Conservation (phyloP, 306 rosid genomes). For the Astragalus membranaceus region DNA sequence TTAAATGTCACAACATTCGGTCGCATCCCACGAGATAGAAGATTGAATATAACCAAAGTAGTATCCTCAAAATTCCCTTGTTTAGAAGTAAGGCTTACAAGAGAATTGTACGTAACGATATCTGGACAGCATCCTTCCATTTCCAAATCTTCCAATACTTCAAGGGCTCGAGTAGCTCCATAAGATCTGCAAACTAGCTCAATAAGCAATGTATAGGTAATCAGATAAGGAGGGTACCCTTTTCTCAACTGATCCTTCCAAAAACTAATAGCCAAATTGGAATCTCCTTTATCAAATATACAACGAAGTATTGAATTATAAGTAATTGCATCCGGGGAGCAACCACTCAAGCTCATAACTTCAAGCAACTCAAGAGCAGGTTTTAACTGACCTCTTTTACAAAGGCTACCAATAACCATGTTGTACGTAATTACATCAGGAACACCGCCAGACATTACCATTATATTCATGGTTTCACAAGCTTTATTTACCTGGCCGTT, state of each 20-base stretch:
- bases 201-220: conserved; percentile 67
- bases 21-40: conserved; percentile 45
- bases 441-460: conserved; percentile 79
- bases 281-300: conserved; percentile 48
- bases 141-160: conserved; percentile 75
- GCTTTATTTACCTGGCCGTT: conserved; percentile 44
- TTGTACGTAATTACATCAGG: conserved; percentile 76
- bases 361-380: conserved; percentile 60
- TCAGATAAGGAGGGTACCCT: conserved; percentile 82
- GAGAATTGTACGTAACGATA: conserved; percentile 66
- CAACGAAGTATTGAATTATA: conserved; percentile 67
- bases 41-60: conserved; percentile 47
- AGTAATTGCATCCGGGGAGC: conserved; percentile 76
- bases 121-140: conserved; percentile 84
- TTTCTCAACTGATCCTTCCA: conserved; percentile 78
- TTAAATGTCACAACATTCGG: conserved; percentile 73
- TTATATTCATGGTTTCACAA: conserved; percentile 41
- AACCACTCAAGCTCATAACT: conserved; percentile 79
- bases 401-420: conserved; percentile 62
- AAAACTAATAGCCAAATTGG: conserved; percentile 55
- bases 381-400: conserved; percentile 50
- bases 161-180: conserved; percentile 57
- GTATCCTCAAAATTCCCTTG: conserved; percentile 55
- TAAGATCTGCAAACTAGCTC: conserved; percentile 66
- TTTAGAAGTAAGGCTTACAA: conserved; percentile 57